Conservation (phyloP, 2,329 filamentous ascomycete genomes). For the Knoxdaviesia capensis region DNA sequence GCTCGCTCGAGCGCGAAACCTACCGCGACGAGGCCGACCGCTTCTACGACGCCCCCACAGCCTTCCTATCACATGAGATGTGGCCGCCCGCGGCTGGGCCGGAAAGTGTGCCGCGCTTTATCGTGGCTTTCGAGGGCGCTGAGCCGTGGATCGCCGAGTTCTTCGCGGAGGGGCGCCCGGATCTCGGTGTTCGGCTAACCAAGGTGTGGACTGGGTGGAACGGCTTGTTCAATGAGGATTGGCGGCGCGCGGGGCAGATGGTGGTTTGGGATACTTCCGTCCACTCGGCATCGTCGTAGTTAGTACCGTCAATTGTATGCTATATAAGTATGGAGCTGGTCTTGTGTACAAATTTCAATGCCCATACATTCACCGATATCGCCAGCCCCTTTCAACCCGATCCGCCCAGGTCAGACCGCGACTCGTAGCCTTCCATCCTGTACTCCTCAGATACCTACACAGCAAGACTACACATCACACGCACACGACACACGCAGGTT, state of each 20-base stretch:
- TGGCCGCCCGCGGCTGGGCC: constrained; percentile 14
- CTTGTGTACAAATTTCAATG: too few species aligned
- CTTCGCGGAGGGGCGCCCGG: constrained; percentile 17
- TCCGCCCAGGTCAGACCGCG: too few species aligned
- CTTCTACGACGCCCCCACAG: constrained; percentile 51
- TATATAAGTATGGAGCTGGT: too few species aligned
- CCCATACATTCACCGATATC: too few species aligned
- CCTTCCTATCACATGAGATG: constrained; percentile 36
- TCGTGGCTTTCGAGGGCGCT: constrained; percentile 41
- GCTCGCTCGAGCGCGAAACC: constrained; percentile 33
- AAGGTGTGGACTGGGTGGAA: constrained; percentile 38
- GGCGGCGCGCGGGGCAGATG: constrained; percentile 31
- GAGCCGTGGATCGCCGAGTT: constrained; percentile 24
- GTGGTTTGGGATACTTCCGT: constrained; percentile 34
- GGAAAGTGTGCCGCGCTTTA: constrained; percentile 26
- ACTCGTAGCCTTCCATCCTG: too few species aligned
- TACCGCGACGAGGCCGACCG: constrained; percentile 84
- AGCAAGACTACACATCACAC: too few species aligned
- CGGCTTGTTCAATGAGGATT: constrained; percentile 42
- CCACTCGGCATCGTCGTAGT: too few species aligned
- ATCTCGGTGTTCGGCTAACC: constrained; percentile 19
- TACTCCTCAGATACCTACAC: too few species aligned
- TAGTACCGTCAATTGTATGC: too few species aligned
- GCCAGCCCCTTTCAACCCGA: too few species aligned
- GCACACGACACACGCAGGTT: too few species aligned